Percentiles rank a stretch among this genome's conserved stretches.
Evolutionary conservation across 805 yeast species (phyloP).

Genomic region (Komagataella phaffii): DNA sequence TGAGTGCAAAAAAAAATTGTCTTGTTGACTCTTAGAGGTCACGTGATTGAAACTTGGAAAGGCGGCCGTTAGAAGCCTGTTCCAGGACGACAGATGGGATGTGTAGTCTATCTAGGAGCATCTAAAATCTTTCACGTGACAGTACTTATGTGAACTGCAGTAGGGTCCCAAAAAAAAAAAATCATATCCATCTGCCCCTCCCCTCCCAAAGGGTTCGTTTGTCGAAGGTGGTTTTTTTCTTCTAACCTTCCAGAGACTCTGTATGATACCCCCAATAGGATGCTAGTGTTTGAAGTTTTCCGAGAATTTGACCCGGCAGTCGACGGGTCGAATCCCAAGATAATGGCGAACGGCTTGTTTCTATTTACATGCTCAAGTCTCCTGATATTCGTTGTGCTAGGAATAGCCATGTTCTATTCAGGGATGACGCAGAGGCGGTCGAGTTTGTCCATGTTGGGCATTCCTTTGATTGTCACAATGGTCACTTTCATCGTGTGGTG

Average conservation of each 20-base stretch:
- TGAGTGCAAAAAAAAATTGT: neutral
- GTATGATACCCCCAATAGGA: neutral
- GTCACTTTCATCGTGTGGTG: constrained; percentile 76
- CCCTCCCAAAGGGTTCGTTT: neutral
- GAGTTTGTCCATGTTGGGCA: constrained; percentile 69
- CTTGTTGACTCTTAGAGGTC: neutral
- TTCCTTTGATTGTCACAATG: constrained; percentile 49
- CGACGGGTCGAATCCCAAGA: neutral
- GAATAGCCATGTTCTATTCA: constrained; percentile 73
- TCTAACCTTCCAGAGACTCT: neutral
- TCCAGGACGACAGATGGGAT: too few species aligned
- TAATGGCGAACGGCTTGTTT: constrained; percentile 11
- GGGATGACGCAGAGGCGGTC: constrained; percentile 76
- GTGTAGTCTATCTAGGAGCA: neutral
- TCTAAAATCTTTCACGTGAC: neutral
- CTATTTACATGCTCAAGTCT: constrained; percentile 40
- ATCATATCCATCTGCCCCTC: neutral
- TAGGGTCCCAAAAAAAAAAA: neutral
- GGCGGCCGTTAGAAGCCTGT: neutral
- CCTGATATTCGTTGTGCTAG: constrained; percentile 77
- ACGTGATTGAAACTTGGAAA: neutral
- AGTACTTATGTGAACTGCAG: neutral
- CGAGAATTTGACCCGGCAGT: neutral
- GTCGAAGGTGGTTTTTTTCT: neutral
- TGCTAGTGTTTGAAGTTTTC: neutral